These are phyloP conservation scores for Monilinia vaccinii-corymbosi DNA, from an alignment of 2,329 filamentous ascomycete genomes.

Conservation along the genomic window DNA sequence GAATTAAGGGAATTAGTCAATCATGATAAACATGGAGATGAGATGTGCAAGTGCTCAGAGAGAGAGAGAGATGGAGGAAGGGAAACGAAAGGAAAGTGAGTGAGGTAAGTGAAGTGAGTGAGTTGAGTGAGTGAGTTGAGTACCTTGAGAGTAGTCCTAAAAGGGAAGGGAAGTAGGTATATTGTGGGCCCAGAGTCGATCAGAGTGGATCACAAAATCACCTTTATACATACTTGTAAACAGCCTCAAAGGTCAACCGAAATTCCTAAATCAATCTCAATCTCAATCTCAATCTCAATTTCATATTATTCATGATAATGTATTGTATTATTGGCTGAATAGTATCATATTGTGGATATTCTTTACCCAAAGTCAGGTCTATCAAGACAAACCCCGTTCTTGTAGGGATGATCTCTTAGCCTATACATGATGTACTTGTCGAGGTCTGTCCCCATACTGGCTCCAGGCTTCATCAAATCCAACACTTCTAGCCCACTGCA, in stretches of 20 bases:
- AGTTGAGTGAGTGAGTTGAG: too few species aligned
- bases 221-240: too few species aligned
- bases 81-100: too few species aligned
- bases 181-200: too few species aligned
- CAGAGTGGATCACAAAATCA: background rate
- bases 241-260: too few species aligned
- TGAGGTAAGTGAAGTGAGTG: too few species aligned
- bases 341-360: background rate
- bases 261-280: background rate
- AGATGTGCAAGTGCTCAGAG: background rate
- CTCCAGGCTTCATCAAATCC: slow-evolving; percentile 61
- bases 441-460: slow-evolving; percentile 25
- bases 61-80: too few species aligned
- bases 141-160: too few species aligned
- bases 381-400: background rate
- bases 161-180: too few species aligned
- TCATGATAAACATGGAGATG: background rate
- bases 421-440: slow-evolving; percentile 16
- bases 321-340: background rate
- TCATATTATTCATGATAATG: background rate
- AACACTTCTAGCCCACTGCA: slow-evolving; percentile 51
- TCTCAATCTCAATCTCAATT: background rate
- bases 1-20: too few species aligned
- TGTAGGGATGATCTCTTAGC: background rate
- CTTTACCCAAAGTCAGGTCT: background rate